Evolutionary conservation across 441 rosid species (phyloP), one percentile per base, ranked within the genome.

Genomic region (Euphorbia celastroides): DNA sequence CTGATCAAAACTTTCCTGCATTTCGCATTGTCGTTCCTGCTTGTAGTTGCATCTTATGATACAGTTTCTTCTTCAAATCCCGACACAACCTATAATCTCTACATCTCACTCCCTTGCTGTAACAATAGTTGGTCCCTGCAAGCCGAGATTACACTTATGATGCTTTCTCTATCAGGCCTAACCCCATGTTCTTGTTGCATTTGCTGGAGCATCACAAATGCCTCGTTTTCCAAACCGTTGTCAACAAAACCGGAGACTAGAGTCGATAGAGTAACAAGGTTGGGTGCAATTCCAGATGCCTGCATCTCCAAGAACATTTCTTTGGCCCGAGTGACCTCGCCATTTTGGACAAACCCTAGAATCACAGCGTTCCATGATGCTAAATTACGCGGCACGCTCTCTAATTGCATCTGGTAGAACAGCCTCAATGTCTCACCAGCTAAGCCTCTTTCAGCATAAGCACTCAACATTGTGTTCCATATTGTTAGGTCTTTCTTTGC

Each of bases 341-440:
- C 79, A 63, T 74, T 84, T 69, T 81, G 77, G 36, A 87, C 65
- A 66, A 83, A 79, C 62, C 92, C 88, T 27, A 77, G 69, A 72
- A 87, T 76, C 65, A 83, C 74, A 23, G 86, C 82, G 74, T 87
- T 92, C 93, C 93, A 92, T 8, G 94, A 80, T 12, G 83, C 68
- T 71, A 75, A 76, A 75, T 86, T 82, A 17, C 83, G 92, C 11
- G 87, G 84, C 25, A 85, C 80, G 60, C 88, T 75, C 36, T 88
- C 85, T 68, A 88, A 74, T 72, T 88, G 89, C 98, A 89, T 92
- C 72, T 82, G 76, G 76, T 83, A 82, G 73, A 92, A 89, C 72
- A 88, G 78, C 75, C 77, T 88, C 76, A 85, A 77, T 61, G 87
- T 84, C 76, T 89, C 88, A 1, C 83, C 85, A 38, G 80, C 80